Percentiles rank a stretch among this genome's conserved stretches.
Conservation (phyloP, 148 eudicot species). For the Diospyros kaki region DNA sequence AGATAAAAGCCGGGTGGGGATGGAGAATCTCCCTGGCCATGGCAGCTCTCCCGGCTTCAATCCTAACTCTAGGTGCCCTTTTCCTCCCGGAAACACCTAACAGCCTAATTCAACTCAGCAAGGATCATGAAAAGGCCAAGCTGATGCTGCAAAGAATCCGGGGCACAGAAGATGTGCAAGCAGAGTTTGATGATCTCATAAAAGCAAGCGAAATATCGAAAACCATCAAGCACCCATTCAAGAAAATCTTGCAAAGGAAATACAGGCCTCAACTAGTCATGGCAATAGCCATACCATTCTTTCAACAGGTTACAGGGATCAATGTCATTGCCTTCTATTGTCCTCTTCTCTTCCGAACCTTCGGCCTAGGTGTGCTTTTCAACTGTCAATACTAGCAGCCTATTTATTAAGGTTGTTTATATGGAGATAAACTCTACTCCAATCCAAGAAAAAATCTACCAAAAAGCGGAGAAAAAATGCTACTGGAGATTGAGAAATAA, state of each 20-base stretch:
- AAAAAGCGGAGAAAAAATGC: too few species aligned
- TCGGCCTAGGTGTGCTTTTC: background rate
- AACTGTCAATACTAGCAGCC: too few species aligned
- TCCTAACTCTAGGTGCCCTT: constrained; percentile 5
- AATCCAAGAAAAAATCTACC: too few species aligned
- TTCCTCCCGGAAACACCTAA: constrained; percentile 11
- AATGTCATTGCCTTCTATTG: constrained; percentile 6
- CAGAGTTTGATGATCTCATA: constrained; percentile 4
- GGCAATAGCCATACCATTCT: constrained; percentile 11
- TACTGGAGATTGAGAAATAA: too few species aligned
- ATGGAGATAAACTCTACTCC: too few species aligned
- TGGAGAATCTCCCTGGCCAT: constrained; percentile 28
- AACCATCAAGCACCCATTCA: constrained; percentile 5
- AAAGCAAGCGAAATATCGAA: background rate
- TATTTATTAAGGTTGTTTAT: too few species aligned
- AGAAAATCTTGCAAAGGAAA: background rate
- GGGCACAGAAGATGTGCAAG: constrained; percentile 3
- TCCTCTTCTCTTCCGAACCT: background rate
- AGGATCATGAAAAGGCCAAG: constrained; percentile 5
- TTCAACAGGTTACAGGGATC: constrained; percentile 14
- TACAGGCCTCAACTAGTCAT: constrained; percentile 12
- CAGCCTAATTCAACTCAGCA: background rate
- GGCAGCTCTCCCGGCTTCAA: constrained; percentile 15
- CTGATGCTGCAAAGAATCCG: constrained; percentile 8
- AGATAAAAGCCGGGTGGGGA: constrained; percentile 17